Base-by-base conservation (phyloP, 768 basidiomycete genomes). In the Astraeus odoratus region DNA sequence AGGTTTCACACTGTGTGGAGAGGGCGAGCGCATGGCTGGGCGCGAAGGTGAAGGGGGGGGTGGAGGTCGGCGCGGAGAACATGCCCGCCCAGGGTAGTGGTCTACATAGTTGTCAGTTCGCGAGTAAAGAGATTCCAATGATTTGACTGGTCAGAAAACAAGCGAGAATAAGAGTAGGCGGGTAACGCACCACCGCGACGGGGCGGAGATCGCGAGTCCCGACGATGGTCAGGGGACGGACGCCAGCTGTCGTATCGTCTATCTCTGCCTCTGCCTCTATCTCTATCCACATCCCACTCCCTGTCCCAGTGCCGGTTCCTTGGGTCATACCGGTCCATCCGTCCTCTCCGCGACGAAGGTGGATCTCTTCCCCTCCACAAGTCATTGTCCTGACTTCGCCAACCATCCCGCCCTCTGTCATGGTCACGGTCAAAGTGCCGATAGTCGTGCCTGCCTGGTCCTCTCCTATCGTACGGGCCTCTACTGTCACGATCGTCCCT, bases 381-480 rank as follows among this genome's bases (percentile, higher is more conserved):
- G 16, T 16, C 35, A 12, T 9, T 18, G 35, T 36, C n/a, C 35
- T 18, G 34, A 5, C 6, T 13, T 15, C 20, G 35, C n/a, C 20
- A 18, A 26, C 18, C 25, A 19, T 54, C 56, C 48, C 56, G 46
- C n/a, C 62, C 56, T 47, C 56, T 48, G 18, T 64, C 48, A 40
- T 55, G 55, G 43, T 59, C 57, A 16, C 39, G 39, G 48, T 50
- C 39, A 19, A 29, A 27, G 5, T 8, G 19, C 29, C 47, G 24
- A 13, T 22, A 8, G 30, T 31, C 30, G 10, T 4, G 3, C n/a
- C 30, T 39, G 22, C 12, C 37, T 20, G 42, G 1, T 30, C 30
- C 13, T 31, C 41, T 20, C 41, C 15, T 31, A 16, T 39, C 10
- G 24, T 26, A 24, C 42, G 26, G 26, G 4, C 43, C 16, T 26